Conservation (phyloP, 139 green algal genomes). For the Nannochloris sp. region DNA sequence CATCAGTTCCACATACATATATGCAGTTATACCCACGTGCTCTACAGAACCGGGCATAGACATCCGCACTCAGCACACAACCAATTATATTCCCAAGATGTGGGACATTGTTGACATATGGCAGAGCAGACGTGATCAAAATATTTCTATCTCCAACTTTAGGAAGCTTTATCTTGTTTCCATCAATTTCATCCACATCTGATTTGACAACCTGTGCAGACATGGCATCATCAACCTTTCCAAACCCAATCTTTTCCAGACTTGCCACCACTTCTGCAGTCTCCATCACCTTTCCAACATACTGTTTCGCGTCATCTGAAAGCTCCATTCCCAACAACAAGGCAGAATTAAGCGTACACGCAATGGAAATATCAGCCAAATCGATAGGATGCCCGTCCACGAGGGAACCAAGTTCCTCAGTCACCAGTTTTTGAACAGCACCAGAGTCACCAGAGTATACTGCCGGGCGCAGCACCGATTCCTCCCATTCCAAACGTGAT, state of each 20-base stretch:
- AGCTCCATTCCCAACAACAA: conserved; percentile 4
- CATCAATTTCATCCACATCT: conserved; percentile 25
- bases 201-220: conserved; percentile 12
- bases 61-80: conserved; percentile 87
- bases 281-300: neutral
- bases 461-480: conserved; percentile 32
- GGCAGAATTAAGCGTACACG: conserved; percentile 10
- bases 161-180: conserved; percentile 37
- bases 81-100: conserved; percentile 99
- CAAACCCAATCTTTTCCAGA: neutral
- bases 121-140: conserved; percentile 86
- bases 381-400: conserved; percentile 16
- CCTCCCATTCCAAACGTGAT: conserved; percentile 58
- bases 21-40: conserved; percentile 79
- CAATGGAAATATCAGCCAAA: conserved; percentile 50
- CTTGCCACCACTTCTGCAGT: neutral
- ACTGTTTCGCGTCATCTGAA: neutral
- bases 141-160: conserved; percentile 47
- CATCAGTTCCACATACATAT: conserved; percentile 95
- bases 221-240: neutral
- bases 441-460: conserved; percentile 14
- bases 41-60: conserved; percentile 85
- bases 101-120: conserved; percentile 99
- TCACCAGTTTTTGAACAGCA: conserved; percentile 9
- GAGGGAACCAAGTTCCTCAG: conserved; percentile 11